These are phyloP conservation scores for Oemleria cerasiformis DNA, from an alignment of 306 rosid genomes.

Conservation along the genomic window DNA sequence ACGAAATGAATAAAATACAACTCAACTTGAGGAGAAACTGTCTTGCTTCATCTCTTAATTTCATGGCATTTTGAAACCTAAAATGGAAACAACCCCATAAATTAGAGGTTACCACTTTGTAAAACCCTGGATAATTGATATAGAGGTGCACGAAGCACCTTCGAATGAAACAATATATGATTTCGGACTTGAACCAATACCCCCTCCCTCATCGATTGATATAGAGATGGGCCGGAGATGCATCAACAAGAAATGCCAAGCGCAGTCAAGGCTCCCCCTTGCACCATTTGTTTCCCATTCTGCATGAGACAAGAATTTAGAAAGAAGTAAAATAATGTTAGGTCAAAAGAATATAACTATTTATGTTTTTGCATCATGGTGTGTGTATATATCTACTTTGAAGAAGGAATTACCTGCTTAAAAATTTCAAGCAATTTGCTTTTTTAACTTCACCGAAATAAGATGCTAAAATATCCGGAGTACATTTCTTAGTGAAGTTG, in stretches of 20 bases:
- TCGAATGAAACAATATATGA: too few relatives aligned
- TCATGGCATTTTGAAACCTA: not conserved
- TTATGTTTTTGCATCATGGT: not conserved
- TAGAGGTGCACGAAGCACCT: too few relatives aligned
- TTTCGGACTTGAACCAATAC: too few relatives aligned
- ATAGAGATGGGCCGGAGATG: too few relatives aligned
- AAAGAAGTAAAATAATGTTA: not conserved
- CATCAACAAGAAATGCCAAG: conserved; percentile 96
- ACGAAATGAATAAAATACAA: not conserved
- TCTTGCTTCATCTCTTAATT: not conserved
- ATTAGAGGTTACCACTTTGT: not conserved
- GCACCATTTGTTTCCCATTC: conserved; percentile 99
- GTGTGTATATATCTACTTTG: not conserved
- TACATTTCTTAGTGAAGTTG: conserved; percentile 97
- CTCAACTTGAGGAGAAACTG: not conserved
- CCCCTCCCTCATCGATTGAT: too few relatives aligned
- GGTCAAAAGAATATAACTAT: conserved; percentile 5
- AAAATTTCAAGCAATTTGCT: conserved; percentile 90
- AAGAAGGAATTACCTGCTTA: conserved; percentile 60
- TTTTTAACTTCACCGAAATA: conserved; percentile 88
- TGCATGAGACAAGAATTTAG: conserved; percentile 33
- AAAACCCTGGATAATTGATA: too few relatives aligned
- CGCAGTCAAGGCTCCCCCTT: conserved; percentile 99
- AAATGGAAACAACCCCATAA: not conserved
- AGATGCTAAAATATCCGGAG: conserved; percentile 83